These are phyloP conservation scores for Pseudogymnoascus sp. DNA, from an alignment of 2,329 filamentous ascomycete genomes.

Conservation along the genomic window DNA sequence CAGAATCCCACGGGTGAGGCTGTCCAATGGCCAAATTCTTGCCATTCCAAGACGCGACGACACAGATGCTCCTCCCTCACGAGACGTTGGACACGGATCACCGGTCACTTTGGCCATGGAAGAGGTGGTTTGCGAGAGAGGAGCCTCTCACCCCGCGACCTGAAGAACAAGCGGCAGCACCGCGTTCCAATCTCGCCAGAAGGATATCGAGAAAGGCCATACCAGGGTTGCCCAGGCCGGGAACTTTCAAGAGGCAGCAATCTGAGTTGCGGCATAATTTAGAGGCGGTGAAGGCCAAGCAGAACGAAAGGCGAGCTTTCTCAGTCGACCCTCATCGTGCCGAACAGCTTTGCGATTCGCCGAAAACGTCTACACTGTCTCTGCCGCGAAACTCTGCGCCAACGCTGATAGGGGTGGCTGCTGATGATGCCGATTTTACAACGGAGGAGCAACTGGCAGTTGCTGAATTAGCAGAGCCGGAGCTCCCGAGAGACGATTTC, in stretches of 20 bases:
- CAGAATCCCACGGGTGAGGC: conserved; percentile 8
- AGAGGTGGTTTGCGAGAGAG: conserved; percentile 26
- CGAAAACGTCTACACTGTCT: conserved; percentile 16
- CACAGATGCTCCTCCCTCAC: conserved; percentile 23
- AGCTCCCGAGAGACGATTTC: background rate
- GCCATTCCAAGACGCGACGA: conserved; percentile 18
- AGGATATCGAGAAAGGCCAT: conserved; percentile 52
- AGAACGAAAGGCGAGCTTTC: conserved; percentile 61
- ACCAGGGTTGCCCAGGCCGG: conserved; percentile 65
- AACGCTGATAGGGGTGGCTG: conserved; percentile 23
- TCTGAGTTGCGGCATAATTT: conserved; percentile 72
- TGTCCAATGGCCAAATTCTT: conserved; percentile 3
- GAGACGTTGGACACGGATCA: conserved; percentile 24
- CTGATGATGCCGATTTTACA: conserved; percentile 18
- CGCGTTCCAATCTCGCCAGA: conserved; percentile 22
- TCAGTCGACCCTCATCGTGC: conserved; percentile 50
- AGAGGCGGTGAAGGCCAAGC: conserved; percentile 54
- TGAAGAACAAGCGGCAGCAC: conserved; percentile 16
- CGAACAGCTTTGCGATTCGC: conserved; percentile 20
- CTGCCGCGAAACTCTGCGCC: conserved; percentile 25
- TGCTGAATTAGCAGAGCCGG: conserved; percentile 10
- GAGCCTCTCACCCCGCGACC: conserved; percentile 18
- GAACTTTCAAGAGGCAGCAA: conserved; percentile 75
- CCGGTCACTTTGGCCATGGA: conserved; percentile 27
- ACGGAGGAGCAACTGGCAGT: conserved; percentile 13